Evolutionary conservation across 202 grass and related monocot genomes (phyloP).

Genomic region (Eragrostis tef): DNA sequence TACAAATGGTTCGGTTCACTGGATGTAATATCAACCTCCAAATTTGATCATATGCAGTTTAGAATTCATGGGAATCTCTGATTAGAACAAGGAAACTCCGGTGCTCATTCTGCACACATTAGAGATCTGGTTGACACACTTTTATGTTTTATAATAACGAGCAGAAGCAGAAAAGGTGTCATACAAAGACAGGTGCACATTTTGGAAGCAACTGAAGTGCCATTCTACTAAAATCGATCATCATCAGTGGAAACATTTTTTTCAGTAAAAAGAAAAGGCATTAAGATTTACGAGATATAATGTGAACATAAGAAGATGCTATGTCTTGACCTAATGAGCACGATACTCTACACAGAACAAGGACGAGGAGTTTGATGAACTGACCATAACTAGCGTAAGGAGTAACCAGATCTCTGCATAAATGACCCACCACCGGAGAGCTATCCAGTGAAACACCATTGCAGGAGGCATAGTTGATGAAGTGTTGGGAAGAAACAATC

Average conservation of each 20-base stretch:
- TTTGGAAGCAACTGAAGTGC: neutral
- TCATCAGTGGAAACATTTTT: neutral
- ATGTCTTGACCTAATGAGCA: neutral
- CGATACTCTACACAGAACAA: constrained; percentile 29
- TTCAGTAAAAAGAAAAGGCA: no score
- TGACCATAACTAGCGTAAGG: constrained; percentile 15
- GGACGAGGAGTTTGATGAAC: neutral
- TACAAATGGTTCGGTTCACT: neutral
- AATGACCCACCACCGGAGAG: neutral
- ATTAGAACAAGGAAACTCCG: neutral
- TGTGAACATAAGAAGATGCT: neutral
- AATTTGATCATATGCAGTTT: neutral
- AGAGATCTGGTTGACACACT: neutral
- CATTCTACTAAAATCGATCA: neutral
- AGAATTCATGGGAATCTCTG: neutral
- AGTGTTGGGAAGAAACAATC: constrained; percentile 45
- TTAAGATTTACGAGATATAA: neutral
- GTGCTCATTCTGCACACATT: neutral
- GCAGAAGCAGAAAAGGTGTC: neutral
- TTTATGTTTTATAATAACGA: neutral
- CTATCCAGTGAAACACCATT: constrained; percentile 29
- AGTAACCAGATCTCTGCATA: neutral
- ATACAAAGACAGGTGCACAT: no score
- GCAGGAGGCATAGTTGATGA: constrained; percentile 7
- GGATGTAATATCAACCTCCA: constrained; percentile 21